phyloP scores from a whole-genome alignment of 805 yeast species.

The Sugiyamaella lignohabitans region DNA sequence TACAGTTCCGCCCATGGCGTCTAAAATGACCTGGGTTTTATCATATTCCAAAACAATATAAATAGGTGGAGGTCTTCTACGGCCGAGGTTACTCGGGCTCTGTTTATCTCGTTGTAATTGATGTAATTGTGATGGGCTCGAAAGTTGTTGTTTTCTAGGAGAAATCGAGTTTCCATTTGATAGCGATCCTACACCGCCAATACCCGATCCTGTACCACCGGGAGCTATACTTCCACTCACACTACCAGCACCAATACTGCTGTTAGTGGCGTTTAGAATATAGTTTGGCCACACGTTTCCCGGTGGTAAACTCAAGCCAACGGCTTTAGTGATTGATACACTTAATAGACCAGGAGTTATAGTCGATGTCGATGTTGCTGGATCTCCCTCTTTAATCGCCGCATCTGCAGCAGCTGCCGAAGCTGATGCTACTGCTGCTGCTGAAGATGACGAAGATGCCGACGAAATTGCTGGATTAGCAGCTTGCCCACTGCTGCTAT shows the following conservation, averaged over 20 bases:
- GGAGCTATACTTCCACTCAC: background rate
- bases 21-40: slow-evolving; percentile 83
- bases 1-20: slow-evolving; percentile 78
- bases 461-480: background rate
- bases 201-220: background rate
- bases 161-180: too few species aligned
- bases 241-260: background rate
- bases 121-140: background rate
- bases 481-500: background rate
- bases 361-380: slow-evolving; percentile 14
- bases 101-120: slow-evolving; percentile 2
- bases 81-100: background rate
- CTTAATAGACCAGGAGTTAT: slow-evolving; percentile 17
- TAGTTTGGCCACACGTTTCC: slow-evolving; percentile 8
- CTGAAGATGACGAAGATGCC: slow-evolving; percentile 1
- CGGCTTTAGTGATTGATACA: slow-evolving; percentile 14
- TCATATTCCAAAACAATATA: slow-evolving; percentile 91
- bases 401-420: slow-evolving; percentile 4
- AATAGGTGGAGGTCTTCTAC: slow-evolving; percentile 45
- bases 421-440: slow-evolving; percentile 1
- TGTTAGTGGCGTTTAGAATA: slow-evolving; percentile 4
- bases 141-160: slow-evolving; percentile 7
- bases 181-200: too few species aligned
- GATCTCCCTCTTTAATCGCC: background rate
- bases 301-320: slow-evolving; percentile 8